These are phyloP conservation scores for Platanthera guangdongensis DNA, from an alignment of 106 monocot genomes.

Conservation along the genomic window DNA sequence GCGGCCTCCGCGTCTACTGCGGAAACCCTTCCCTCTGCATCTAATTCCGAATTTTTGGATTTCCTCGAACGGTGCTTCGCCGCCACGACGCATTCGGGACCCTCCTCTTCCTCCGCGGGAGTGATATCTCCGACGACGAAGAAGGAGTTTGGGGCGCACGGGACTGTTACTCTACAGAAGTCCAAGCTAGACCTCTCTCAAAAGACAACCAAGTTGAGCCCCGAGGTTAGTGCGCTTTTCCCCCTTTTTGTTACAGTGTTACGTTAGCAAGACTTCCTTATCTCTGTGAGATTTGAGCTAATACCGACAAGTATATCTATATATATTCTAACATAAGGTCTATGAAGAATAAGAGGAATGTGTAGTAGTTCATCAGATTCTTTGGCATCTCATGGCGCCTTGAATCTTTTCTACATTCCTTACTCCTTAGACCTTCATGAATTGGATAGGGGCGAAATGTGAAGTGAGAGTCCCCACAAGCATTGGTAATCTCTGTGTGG, in stretches of 20 bases:
- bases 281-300: no score
- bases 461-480: no score
- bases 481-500: no score
- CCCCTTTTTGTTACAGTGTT: neutral
- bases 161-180: slow-evolving; percentile 78
- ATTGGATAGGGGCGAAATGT: no score
- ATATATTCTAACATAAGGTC: no score
- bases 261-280: no score
- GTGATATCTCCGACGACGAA: slow-evolving; percentile 41
- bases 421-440: no score
- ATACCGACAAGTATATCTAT: no score
- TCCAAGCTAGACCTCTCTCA: slow-evolving; percentile 69
- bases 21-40: neutral
- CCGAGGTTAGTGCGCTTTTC: slow-evolving; percentile 41
- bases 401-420: no score
- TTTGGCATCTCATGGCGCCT: no score
- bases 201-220: slow-evolving; percentile 47
- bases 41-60: neutral
- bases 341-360: no score
- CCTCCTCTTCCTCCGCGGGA: slow-evolving; percentile 6
- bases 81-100: slow-evolving; percentile 5
- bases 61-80: slow-evolving; percentile 65
- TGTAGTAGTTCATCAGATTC: no score
- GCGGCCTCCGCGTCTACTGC: neutral
- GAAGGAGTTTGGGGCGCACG: slow-evolving; percentile 52